phyloP scores from a whole-genome alignment of 345 rosid species.

The Aquilaria yunnanensis region DNA sequence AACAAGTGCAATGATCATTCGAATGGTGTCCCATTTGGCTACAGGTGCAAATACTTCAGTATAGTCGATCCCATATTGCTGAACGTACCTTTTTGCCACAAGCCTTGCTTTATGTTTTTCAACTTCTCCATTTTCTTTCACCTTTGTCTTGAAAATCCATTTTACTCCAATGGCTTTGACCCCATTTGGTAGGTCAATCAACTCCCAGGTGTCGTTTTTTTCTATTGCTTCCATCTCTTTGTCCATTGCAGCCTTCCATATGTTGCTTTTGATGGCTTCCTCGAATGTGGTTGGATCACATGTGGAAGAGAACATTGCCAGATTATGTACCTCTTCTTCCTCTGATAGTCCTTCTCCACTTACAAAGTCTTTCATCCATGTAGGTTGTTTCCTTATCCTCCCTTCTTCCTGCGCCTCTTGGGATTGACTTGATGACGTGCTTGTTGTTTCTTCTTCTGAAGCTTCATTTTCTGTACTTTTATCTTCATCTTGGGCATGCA shows the following conservation, averaged over 20 bases:
- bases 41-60: neutral
- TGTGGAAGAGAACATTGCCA: neutral
- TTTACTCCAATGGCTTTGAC: slow-evolving; percentile 6
- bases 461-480: neutral
- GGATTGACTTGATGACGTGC: too few species aligned
- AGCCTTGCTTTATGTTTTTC: neutral
- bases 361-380: slow-evolving; percentile 7
- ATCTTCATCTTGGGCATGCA: neutral
- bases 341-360: neutral
- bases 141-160: slow-evolving; percentile 10
- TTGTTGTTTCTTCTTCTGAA: too few species aligned
- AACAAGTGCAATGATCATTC: neutral
- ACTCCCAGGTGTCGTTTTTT: slow-evolving; percentile 5
- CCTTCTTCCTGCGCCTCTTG: neutral
- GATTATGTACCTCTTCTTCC: neutral
- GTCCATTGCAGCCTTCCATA: slow-evolving; percentile 5
- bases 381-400: neutral
- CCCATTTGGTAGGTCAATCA: neutral
- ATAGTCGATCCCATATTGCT: neutral
- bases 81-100: neutral
- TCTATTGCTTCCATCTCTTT: neutral
- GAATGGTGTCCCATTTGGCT: neutral
- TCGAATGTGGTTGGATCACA: neutral
- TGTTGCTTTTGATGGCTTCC: neutral
- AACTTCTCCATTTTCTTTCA: neutral